Evolutionary conservation across 179 eudicot genomes (phyloP).

Genomic region (Gypsophila paniculata): DNA sequence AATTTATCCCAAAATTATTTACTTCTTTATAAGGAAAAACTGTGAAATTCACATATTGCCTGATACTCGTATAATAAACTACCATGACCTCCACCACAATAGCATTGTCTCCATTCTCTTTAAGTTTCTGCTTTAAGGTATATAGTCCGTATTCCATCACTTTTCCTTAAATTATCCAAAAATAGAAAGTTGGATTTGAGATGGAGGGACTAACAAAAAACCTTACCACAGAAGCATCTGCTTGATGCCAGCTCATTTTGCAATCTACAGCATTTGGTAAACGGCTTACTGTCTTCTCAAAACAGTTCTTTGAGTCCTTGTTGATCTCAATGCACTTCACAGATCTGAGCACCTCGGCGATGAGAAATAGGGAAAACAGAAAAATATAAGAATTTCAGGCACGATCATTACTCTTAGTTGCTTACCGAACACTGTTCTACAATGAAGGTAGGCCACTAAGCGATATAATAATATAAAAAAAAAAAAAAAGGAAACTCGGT

Average conservation of each 20-base stretch:
- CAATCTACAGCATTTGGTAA: constrained; percentile 54
- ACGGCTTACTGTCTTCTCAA: constrained; percentile 80
- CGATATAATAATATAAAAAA: too few species aligned
- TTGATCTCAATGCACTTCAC: constrained; percentile 88
- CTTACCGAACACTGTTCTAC: not conserved
- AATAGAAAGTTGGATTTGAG: too few species aligned
- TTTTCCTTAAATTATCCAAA: too few species aligned
- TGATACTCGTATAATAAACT: too few species aligned
- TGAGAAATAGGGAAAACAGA: constrained; percentile 10
- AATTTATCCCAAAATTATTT: too few species aligned
- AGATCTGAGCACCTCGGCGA: constrained; percentile 43
- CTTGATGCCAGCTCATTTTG: constrained; percentile 92
- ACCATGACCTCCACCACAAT: too few species aligned
- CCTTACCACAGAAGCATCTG: constrained; percentile 72
- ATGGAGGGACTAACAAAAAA: constrained; percentile 3
- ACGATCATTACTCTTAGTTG: not conserved
- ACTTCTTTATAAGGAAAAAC: too few species aligned
- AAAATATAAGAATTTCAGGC: constrained; percentile 8
- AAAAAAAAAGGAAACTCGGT: too few species aligned
- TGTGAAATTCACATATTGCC: too few species aligned
- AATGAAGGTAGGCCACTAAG: not conserved
- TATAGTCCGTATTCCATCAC: too few species aligned
- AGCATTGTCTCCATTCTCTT: too few species aligned
- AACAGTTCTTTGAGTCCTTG: constrained; percentile 80
- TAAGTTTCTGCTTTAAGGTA: too few species aligned